These are phyloP conservation scores for Phaeosphaeria sp. DNA, from an alignment of 2,329 filamentous ascomycete genomes.

Conservation along the genomic window DNA sequence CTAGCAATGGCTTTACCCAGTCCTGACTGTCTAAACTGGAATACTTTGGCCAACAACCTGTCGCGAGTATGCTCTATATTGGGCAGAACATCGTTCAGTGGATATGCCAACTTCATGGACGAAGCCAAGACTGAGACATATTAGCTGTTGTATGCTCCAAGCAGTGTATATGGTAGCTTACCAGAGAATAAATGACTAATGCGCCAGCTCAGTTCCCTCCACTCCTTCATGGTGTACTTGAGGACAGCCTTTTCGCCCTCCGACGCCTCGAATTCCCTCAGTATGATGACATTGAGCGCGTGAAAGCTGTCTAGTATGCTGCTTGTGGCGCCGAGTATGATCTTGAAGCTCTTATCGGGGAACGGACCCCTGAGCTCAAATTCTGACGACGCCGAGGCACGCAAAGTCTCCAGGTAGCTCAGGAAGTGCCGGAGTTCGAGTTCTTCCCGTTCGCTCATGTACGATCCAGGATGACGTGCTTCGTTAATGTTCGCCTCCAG, in stretches of 20 bases:
- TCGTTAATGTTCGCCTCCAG: constrained; percentile 45
- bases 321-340: constrained; percentile 79
- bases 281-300: constrained; percentile 91
- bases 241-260: constrained; percentile 83
- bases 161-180: constrained; percentile 36
- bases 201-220: constrained; percentile 80
- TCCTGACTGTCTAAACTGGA: constrained; percentile 79
- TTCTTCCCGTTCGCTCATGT: constrained; percentile 89
- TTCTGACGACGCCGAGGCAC: constrained; percentile 77
- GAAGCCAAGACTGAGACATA: constrained; percentile 74
- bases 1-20: constrained; percentile 59
- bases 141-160: constrained; percentile 15
- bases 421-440: constrained; percentile 82
- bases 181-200: constrained; percentile 84
- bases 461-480: constrained; percentile 55
- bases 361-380: constrained; percentile 91
- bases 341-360: constrained; percentile 72
- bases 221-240: constrained; percentile 78
- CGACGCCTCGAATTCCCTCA: constrained; percentile 76
- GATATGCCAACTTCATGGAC: constrained; percentile 93
- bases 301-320: constrained; percentile 93
- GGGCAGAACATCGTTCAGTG: constrained; percentile 86
- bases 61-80: constrained; percentile 83
- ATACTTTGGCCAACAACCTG: constrained; percentile 82
- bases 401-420: constrained; percentile 75